Conservation (phyloP, 176 grass and related monocot species). For the Elaeis guineensis region DNA sequence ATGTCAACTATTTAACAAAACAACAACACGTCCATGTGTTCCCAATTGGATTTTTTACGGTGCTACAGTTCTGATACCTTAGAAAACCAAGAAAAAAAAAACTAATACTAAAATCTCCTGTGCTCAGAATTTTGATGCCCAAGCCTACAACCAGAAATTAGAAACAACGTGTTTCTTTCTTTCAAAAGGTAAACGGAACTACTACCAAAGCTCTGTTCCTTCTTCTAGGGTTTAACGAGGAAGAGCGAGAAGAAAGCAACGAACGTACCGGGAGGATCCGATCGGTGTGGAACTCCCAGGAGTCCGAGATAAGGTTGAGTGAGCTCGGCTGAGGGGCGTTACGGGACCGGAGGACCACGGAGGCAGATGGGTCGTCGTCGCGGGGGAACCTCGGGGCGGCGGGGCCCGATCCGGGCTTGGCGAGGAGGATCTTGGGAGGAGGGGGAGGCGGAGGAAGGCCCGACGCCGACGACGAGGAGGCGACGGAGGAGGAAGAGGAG, state of each 20-base stretch:
- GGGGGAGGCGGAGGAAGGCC: conserved; percentile 36
- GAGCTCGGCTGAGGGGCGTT: conserved; percentile 48
- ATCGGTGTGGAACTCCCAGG: conserved; percentile 74
- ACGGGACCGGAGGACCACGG: conserved; percentile 25
- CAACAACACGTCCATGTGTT: too few relatives aligned
- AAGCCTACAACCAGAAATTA: too few relatives aligned
- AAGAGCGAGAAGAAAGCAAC: background rate
- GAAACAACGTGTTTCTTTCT: too few relatives aligned
- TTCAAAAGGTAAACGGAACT: too few relatives aligned
- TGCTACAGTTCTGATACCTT: too few relatives aligned
- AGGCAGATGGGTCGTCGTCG: conserved; percentile 15
- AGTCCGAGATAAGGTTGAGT: conserved; percentile 62
- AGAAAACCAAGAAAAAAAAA: too few relatives aligned
- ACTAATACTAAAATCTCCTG: too few relatives aligned
- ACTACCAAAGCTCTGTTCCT: background rate
- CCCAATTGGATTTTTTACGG: too few relatives aligned
- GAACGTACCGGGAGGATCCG: conserved; percentile 67
- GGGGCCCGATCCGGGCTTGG: conserved; percentile 43
- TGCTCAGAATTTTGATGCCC: too few relatives aligned
- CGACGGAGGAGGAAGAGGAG: conserved; percentile 23
- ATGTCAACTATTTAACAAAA: too few relatives aligned
- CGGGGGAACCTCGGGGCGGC: conserved; percentile 23
- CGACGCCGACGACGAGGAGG: conserved; percentile 21
- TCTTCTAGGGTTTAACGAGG: background rate
- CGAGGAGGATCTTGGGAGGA: conserved; percentile 84